A percentile compares a stretch with the other conserved stretches of the same genome.
phyloP scores from a whole-genome alignment of 805 yeast species.

The Danielia reshetovae region DNA sequence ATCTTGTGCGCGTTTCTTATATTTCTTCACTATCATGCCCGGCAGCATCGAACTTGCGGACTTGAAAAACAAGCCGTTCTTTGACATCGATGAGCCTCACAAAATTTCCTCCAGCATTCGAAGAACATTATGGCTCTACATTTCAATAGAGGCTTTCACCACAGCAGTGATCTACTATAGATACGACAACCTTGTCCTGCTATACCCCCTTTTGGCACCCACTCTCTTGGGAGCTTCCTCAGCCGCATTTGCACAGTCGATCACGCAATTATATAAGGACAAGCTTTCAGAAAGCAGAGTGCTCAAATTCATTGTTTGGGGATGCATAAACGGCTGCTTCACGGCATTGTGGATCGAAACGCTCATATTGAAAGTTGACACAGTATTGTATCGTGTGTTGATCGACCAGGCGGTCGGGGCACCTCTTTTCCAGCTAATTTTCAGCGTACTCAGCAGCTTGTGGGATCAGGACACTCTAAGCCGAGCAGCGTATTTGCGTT shows the following conservation, averaged over 20 bases:
- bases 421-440: slow-evolving; percentile 50
- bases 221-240: slow-evolving; percentile 36
- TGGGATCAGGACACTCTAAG: slow-evolving; percentile 50
- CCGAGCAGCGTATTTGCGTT: slow-evolving; percentile 35
- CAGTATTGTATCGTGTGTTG: slow-evolving; percentile 35
- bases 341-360: slow-evolving; percentile 54
- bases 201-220: slow-evolving; percentile 32
- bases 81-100: slow-evolving; percentile 8
- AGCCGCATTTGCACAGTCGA: slow-evolving; percentile 40
- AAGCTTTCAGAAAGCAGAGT: slow-evolving; percentile 28
- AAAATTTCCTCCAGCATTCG: slow-evolving; percentile 3
- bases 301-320: slow-evolving; percentile 56
- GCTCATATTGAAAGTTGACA: slow-evolving; percentile 35
- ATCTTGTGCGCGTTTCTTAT: neutral
- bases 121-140: slow-evolving; percentile 5
- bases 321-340: slow-evolving; percentile 52
- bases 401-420: slow-evolving; percentile 56
- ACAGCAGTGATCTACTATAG: slow-evolving; percentile 26
- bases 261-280: slow-evolving; percentile 30
- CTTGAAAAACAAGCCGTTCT: slow-evolving; percentile 15
- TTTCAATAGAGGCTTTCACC: slow-evolving; percentile 24
- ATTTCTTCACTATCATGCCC: slow-evolving; percentile 4
- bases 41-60: slow-evolving; percentile 16
- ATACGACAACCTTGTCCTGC: slow-evolving; percentile 21
- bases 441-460: slow-evolving; percentile 43